phyloP scores from a whole-genome alignment of 2,329 filamentous ascomycete genomes.

The Stylonectria norvegica region DNA sequence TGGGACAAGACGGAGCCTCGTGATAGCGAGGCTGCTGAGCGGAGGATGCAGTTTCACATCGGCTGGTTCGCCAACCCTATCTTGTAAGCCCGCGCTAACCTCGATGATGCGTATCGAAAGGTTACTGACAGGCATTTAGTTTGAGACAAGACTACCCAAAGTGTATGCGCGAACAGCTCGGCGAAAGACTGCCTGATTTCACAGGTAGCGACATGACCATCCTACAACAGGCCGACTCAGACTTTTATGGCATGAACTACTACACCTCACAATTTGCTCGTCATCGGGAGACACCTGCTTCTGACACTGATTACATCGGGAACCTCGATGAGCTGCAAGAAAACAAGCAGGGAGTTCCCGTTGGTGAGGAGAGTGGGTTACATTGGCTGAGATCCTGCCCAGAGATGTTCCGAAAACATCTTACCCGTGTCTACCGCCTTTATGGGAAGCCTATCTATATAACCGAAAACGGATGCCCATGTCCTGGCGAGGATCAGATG shows the following conservation, averaged over 20 bases:
- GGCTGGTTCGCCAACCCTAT: conserved; percentile 40
- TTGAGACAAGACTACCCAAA: conserved; percentile 33
- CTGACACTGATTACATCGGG: conserved; percentile 18
- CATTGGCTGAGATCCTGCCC: conserved; percentile 16
- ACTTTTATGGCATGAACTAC: conserved; percentile 40
- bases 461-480: conserved; percentile 25
- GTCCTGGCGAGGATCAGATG: conserved; percentile 22
- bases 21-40: conserved; percentile 32
- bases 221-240: conserved; percentile 22
- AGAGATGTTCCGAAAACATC: conserved; percentile 17
- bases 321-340: conserved; percentile 14
- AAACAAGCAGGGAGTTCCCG: conserved; percentile 21
- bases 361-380: conserved; percentile 12
- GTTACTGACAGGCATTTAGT: conserved; percentile 8
- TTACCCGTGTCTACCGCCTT: conserved; percentile 19
- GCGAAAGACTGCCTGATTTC: conserved; percentile 29
- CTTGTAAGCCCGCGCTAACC: conserved; percentile 20
- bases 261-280: conserved; percentile 33
- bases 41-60: conserved; percentile 37
- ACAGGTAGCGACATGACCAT: conserved; percentile 25
- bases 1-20: conserved; percentile 26
- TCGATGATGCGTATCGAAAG: background rate
- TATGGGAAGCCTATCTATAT: conserved; percentile 17
- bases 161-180: conserved; percentile 35
- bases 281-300: conserved; percentile 15